Percentiles rank a stretch among this genome's conserved stretches.
Evolutionary conservation across 192 early-diverging fungal species (phyloP).

Genomic region (Mortierella antarctica): DNA sequence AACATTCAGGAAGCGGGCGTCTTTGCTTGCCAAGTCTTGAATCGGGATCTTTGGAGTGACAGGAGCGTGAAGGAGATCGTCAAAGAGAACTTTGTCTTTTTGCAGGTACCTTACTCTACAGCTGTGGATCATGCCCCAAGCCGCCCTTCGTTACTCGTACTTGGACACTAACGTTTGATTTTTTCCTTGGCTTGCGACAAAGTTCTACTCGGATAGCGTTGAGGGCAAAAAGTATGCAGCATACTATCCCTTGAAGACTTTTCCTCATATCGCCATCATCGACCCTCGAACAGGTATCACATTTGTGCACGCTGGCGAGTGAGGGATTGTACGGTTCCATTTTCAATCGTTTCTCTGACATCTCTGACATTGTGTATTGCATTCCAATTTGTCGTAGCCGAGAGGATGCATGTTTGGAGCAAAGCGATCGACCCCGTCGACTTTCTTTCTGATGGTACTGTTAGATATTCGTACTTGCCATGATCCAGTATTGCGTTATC

Average conservation of each 20-base stretch:
- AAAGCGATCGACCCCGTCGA: slow-evolving; percentile 66
- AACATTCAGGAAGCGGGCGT: slow-evolving; percentile 88
- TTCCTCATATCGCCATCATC: slow-evolving; percentile 89
- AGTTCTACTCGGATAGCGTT: slow-evolving; percentile 62
- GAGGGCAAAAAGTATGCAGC: slow-evolving; percentile 79
- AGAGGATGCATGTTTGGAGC: slow-evolving; percentile 81
- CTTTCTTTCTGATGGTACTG: slow-evolving; percentile 75
- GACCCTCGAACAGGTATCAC: slow-evolving; percentile 86
- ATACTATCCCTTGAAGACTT: slow-evolving; percentile 77
- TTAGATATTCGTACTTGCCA: not conserved
- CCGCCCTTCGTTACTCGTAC: not conserved
- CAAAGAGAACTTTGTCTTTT: slow-evolving; percentile 84
- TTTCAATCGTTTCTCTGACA: not conserved
- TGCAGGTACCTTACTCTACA: slow-evolving; percentile 67
- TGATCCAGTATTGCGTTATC: not conserved
- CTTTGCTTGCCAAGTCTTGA: slow-evolving; percentile 89
- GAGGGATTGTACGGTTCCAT: not conserved
- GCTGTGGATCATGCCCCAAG: not conserved
- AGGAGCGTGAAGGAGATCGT: slow-evolving; percentile 80
- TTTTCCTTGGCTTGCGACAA: slow-evolving; percentile 16
- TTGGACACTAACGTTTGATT: not conserved
- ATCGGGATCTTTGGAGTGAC: slow-evolving; percentile 95
- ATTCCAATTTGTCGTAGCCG: slow-evolving; percentile 61
- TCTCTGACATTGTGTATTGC: not conserved
- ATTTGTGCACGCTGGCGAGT: not conserved